A percentile compares a stretch with the other conserved stretches of the same genome.
Conservation (phyloP, 257 asterid species). For the Fraxinus quadrangulata region DNA sequence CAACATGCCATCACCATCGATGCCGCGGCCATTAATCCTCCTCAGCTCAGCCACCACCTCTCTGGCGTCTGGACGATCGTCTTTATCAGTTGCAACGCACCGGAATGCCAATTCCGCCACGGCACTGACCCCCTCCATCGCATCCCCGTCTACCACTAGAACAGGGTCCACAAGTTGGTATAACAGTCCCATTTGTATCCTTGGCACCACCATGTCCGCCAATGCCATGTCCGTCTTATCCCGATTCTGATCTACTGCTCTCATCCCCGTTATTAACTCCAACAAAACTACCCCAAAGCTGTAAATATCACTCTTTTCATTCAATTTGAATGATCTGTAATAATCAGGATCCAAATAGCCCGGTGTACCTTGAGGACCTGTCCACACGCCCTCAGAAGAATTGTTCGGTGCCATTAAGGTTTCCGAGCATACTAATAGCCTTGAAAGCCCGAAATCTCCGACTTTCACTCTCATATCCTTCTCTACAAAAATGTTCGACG, state of each 20-base stretch:
- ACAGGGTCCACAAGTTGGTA: constrained; percentile 78
- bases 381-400: constrained; percentile 75
- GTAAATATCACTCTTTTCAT: constrained; percentile 89
- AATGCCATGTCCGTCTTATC: constrained; percentile 85
- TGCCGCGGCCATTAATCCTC: constrained; percentile 56
- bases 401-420: constrained; percentile 36
- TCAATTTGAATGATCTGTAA: constrained; percentile 67
- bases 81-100: constrained; percentile 84
- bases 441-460: constrained; percentile 87
- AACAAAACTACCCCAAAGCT: constrained; percentile 86
- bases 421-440: constrained; percentile 66
- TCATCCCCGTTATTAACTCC: constrained; percentile 86
- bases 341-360: constrained; percentile 94
- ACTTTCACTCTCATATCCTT: constrained; percentile 82
- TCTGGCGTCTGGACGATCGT: constrained; percentile 79
- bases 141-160: constrained; percentile 60
- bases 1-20: constrained; percentile 30
- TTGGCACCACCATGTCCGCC: constrained; percentile 86
- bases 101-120: constrained; percentile 89
- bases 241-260: constrained; percentile 71
- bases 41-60: constrained; percentile 77
- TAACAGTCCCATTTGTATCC: constrained; percentile 84
- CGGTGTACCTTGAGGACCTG: constrained; percentile 97
- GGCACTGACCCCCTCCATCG: constrained; percentile 62
- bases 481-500: constrained; percentile 79